phyloP scores from a whole-genome alignment of 441 rosid genomes.

The Corymbia calophylla region DNA sequence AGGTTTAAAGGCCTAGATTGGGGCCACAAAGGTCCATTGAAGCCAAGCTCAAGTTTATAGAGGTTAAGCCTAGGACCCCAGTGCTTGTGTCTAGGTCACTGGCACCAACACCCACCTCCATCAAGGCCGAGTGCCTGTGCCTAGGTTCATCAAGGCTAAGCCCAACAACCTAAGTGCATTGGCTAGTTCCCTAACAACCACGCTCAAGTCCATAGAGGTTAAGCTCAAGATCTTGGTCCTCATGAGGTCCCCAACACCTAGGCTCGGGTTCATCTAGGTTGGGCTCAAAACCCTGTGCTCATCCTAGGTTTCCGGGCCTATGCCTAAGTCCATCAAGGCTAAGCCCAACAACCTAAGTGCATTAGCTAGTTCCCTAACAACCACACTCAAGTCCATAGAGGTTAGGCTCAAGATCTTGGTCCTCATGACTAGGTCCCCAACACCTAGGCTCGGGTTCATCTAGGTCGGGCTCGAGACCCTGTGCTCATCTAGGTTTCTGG shows the following conservation, averaged over 20 bases:
- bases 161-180: not conserved
- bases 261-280: not conserved
- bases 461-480: no score
- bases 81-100: no score
- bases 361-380: not conserved
- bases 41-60: no score
- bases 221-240: not conserved
- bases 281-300: no score
- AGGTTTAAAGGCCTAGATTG: no score
- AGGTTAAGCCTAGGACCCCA: no score
- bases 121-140: not conserved
- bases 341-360: not conserved
- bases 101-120: not conserved
- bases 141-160: not conserved
- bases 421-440: fast-evolving
- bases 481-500: no score
- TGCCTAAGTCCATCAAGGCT: no score
- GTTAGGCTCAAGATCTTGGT: not conserved
- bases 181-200: not conserved
- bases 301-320: no score
- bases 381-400: not conserved
- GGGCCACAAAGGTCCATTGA: no score
- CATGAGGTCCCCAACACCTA: fast-evolving
- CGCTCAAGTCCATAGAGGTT: not conserved
- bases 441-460: not conserved